Evolutionary conservation across 495 filamentous ascomycete species (phyloP).

Genomic region (Usnea hakonensis): DNA sequence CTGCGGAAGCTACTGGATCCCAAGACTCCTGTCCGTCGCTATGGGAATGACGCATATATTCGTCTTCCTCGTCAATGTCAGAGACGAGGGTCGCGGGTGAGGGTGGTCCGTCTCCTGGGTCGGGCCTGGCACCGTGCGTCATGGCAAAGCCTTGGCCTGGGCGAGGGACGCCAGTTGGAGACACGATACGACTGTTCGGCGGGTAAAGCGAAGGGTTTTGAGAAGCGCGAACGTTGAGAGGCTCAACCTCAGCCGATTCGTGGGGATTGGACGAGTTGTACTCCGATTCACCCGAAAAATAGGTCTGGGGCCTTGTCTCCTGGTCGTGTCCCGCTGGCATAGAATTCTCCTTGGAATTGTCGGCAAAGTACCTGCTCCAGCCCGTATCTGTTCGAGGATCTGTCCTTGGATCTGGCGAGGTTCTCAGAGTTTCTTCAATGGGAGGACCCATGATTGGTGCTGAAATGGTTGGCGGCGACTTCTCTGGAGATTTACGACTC

Average conservation of each 20-base stretch:
- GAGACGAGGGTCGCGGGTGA: slow-evolving; percentile 23
- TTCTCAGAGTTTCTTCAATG: not conserved
- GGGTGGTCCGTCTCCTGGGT: slow-evolving; percentile 15
- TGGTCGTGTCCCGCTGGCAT: slow-evolving; percentile 13
- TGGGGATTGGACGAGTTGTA: slow-evolving; percentile 23
- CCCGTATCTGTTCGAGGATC: slow-evolving; percentile 49
- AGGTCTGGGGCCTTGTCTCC: slow-evolving; percentile 25
- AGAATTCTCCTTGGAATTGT: slow-evolving; percentile 38
- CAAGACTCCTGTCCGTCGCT: slow-evolving; percentile 24
- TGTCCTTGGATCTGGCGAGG: slow-evolving; percentile 27
- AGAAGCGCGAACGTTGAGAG: slow-evolving; percentile 21
- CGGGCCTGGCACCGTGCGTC: slow-evolving; percentile 14
- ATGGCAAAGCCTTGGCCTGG: slow-evolving; percentile 20
- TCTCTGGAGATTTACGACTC: slow-evolving; percentile 19
- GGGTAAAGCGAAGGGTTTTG: slow-evolving; percentile 17
- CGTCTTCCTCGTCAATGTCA: slow-evolving; percentile 25
- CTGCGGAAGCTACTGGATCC: slow-evolving; percentile 17
- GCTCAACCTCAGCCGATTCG: slow-evolving; percentile 25
- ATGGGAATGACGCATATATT: slow-evolving; percentile 14
- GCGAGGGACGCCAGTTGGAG: slow-evolving; percentile 14
- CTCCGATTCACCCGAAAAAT: slow-evolving; percentile 26
- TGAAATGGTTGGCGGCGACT: slow-evolving; percentile 23
- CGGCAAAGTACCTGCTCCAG: slow-evolving; percentile 54
- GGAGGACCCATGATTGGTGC: slow-evolving; percentile 21
- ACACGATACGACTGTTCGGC: slow-evolving; percentile 12